A percentile compares a stretch with the other conserved stretches of the same genome.
Evolutionary conservation across 768 basidiomycete genomes (phyloP).

Genomic region (Chalciporus pseudorubinellus): DNA sequence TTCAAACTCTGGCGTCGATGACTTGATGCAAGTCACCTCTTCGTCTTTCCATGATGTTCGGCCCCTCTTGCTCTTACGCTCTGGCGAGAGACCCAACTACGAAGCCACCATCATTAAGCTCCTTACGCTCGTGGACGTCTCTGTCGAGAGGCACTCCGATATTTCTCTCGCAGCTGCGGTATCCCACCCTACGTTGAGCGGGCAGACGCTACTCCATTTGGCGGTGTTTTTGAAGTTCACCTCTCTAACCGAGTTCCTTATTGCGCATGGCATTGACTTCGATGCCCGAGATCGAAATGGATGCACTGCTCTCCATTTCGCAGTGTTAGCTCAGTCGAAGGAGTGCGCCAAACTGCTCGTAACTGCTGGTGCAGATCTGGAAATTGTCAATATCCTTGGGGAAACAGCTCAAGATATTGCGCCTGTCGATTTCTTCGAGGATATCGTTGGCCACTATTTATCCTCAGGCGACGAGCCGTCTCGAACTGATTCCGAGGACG

Average conservation of each 20-base stretch:
- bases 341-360: slow-evolving; percentile 67
- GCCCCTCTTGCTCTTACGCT: slow-evolving; percentile 53
- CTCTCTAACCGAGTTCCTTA: slow-evolving; percentile 66
- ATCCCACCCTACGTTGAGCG: slow-evolving; percentile 65
- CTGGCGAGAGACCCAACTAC: slow-evolving; percentile 59
- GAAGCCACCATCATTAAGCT: slow-evolving; percentile 79
- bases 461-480: slow-evolving; percentile 24
- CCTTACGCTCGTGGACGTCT: slow-evolving; percentile 72
- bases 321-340: slow-evolving; percentile 61
- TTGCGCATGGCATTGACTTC: slow-evolving; percentile 69
- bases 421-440: slow-evolving; percentile 45
- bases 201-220: slow-evolving; percentile 89
- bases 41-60: slow-evolving; percentile 51
- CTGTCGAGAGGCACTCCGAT: slow-evolving; percentile 42
- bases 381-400: slow-evolving; percentile 71
- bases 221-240: slow-evolving; percentile 77
- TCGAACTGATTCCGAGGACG: slow-evolving; percentile 31
- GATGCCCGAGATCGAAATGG: slow-evolving; percentile 89
- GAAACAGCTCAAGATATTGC: slow-evolving; percentile 66
- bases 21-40: slow-evolving; percentile 55
- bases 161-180: slow-evolving; percentile 54
- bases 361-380: slow-evolving; percentile 75
- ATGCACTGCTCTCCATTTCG: slow-evolving; percentile 86
- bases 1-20: slow-evolving; percentile 33
- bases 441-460: slow-evolving; percentile 17